Evolutionary conservation across 768 basidiomycete genomes (phyloP).

Genomic region (Rhodotorula taiwanensis): DNA sequence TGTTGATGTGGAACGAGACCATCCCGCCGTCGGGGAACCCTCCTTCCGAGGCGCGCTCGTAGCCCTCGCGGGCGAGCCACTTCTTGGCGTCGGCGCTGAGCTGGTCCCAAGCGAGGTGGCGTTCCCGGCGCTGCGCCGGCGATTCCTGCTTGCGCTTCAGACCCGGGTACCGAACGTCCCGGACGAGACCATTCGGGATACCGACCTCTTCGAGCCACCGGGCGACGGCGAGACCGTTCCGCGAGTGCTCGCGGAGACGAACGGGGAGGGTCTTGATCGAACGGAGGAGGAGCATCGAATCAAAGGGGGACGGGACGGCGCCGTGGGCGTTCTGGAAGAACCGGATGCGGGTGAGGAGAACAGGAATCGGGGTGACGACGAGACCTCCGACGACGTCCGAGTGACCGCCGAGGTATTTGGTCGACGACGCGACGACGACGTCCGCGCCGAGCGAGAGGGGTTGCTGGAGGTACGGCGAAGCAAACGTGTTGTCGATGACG

Average conservation of each 20-base stretch:
- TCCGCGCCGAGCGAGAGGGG: slow-evolving; percentile 72
- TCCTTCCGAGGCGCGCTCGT: slow-evolving; percentile 22
- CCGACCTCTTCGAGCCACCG: slow-evolving; percentile 50
- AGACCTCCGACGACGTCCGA: slow-evolving; percentile 89
- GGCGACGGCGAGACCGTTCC: slow-evolving; percentile 72
- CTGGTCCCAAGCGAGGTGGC: slow-evolving; percentile 41
- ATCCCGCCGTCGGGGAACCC: slow-evolving; percentile 89
- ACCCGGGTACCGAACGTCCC: slow-evolving; percentile 71
- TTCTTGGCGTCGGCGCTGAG: slow-evolving; percentile 39
- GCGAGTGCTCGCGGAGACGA: slow-evolving; percentile 77
- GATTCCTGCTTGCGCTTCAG: slow-evolving; percentile 56
- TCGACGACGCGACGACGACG: slow-evolving; percentile 55
- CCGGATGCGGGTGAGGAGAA: slow-evolving; percentile 55
- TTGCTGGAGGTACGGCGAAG: slow-evolving; percentile 49
- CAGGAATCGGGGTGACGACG: slow-evolving; percentile 56
- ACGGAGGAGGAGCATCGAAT: slow-evolving; percentile 82
- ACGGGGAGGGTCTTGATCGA: slow-evolving; percentile 86
- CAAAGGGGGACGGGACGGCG: slow-evolving; percentile 74
- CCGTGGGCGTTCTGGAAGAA: slow-evolving; percentile 89
- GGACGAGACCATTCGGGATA: slow-evolving; percentile 54
- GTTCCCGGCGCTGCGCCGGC: slow-evolving; percentile 50
- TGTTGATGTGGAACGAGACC: slow-evolving; percentile 61
- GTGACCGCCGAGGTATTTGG: slow-evolving; percentile 87
- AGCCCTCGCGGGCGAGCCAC: slow-evolving; percentile 38
- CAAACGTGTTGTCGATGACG: slow-evolving; percentile 63